Evolutionary conservation across 805 yeast genomes (phyloP), one percentile per base, ranked within the genome.

Genomic region (Lachancea sp.): DNA sequence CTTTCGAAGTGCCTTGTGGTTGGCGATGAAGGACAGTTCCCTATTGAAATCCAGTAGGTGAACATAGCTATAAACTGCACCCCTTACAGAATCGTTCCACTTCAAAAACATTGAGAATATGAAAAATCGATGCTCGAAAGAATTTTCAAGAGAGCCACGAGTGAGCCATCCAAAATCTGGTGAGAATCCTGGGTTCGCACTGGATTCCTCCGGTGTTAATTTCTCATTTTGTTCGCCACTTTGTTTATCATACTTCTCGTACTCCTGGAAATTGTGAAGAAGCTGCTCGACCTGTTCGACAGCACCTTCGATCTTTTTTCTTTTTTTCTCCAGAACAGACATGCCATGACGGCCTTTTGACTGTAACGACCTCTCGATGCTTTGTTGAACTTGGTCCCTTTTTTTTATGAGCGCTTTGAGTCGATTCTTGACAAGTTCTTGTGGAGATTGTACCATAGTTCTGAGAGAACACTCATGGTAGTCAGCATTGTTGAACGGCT

Each of bases 1-100:
- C 35, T 72, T 71, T 38, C 65, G 66, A 38, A 78, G 66, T 0
- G 85, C 75, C 26, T 71, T 73, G 41, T 75, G 71, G 12, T 74
- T 67, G 47, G 73, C 51, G 34, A 74, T 74, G 41, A 68, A 69
- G 1, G 66, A 51, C 27, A 69, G 63, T 10, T 77, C 75, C 19
- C 69, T 65, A 19, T 77, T 64, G 42, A 72, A 59, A 10, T 69
- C 72, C 27, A 77, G 60, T 38, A 74, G 66, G 46, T 77, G 75
- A 19, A 80, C 58, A 55, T 83, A 86, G 36, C 78, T 74, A 58
- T 77, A 74, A 37, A 87, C 66, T 11, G 77, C 67, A 55, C 88
- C 79, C 45, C 96, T 69, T 9, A 81, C 73, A 2, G 67, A 58
- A 49, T 84, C 81, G 61, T 85, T 82, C 96, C 96, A 89, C 53